Evolutionary conservation across 176 grass and related monocot genomes (phyloP).

Genomic region (Carex kokanica): DNA sequence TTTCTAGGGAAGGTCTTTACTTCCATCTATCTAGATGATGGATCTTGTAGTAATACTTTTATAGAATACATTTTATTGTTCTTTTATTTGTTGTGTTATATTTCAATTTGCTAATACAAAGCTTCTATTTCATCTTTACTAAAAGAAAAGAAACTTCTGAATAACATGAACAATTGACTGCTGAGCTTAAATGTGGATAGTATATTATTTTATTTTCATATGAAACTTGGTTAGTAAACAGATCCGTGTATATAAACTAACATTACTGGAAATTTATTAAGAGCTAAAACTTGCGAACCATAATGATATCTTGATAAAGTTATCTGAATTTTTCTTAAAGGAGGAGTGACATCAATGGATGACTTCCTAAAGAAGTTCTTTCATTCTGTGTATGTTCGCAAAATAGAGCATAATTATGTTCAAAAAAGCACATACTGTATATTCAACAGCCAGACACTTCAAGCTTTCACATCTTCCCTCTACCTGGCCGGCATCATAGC

Average conservation of each 20-base stretch:
- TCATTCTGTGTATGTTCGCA: neutral
- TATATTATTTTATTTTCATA: neutral
- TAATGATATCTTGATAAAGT: neutral
- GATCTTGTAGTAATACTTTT: neutral
- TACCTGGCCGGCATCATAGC: conserved; percentile 27
- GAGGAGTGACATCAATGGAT: conserved; percentile 32
- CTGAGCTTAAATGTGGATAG: neutral
- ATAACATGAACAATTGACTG: neutral
- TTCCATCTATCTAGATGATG: neutral
- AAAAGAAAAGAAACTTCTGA: neutral
- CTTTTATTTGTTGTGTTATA: neutral
- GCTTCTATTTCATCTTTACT: neutral
- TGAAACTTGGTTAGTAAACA: neutral
- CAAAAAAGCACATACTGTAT: neutral
- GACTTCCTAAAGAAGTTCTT: conserved; percentile 29
- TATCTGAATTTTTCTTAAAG: conserved; percentile 4
- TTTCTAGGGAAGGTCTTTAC: too few relatives aligned
- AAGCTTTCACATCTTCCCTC: conserved; percentile 29
- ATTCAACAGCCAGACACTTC: conserved; percentile 24
- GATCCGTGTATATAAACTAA: neutral
- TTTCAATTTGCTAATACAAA: neutral
- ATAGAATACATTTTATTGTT: neutral
- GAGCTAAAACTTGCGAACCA: neutral
- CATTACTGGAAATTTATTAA: neutral
- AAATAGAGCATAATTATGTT: neutral